phyloP scores from a whole-genome alignment of 768 basidiomycete species.

The Hericium rajendrae region DNA sequence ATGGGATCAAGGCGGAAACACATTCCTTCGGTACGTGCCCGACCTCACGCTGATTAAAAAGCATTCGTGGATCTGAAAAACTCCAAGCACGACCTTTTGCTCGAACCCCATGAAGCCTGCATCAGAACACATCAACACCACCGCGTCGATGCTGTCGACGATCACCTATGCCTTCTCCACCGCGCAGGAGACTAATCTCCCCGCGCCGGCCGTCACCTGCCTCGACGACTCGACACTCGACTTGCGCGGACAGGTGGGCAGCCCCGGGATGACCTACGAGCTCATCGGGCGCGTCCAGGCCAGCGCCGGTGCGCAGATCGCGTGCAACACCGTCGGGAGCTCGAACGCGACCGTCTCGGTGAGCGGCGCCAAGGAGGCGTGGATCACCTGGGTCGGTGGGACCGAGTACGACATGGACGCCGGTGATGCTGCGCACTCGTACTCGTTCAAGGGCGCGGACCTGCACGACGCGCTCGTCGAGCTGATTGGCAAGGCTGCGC shows the following conservation, averaged over 20 bases:
- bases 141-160: slow-evolving; percentile 23
- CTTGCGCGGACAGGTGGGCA: slow-evolving; percentile 38
- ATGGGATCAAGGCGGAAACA: slow-evolving; percentile 45
- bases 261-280: slow-evolving; percentile 63
- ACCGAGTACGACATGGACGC: slow-evolving; percentile 60
- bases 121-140: slow-evolving; percentile 42
- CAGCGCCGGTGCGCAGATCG: slow-evolving; percentile 17
- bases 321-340: slow-evolving; percentile 23
- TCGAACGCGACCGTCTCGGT: slow-evolving; percentile 36
- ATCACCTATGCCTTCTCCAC: slow-evolving; percentile 41
- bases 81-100: slow-evolving; percentile 47
- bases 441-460: slow-evolving; percentile 54
- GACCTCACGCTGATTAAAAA: no score
- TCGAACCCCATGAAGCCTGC: slow-evolving; percentile 58
- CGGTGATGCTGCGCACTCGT: slow-evolving; percentile 43
- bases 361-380: slow-evolving; percentile 38
- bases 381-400: slow-evolving; percentile 67
- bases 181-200: slow-evolving; percentile 33
- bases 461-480: slow-evolving; percentile 41
- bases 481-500: slow-evolving; percentile 21
- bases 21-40: slow-evolving; percentile 38
- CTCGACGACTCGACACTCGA: slow-evolving; percentile 43
- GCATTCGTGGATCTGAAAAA: no score
- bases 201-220: slow-evolving; percentile 52
- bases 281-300: slow-evolving; percentile 41